Percentiles rank a stretch among this genome's conserved stretches.
phyloP scores from a whole-genome alignment of 106 monocot species.

The Platanthera zijinensis region DNA sequence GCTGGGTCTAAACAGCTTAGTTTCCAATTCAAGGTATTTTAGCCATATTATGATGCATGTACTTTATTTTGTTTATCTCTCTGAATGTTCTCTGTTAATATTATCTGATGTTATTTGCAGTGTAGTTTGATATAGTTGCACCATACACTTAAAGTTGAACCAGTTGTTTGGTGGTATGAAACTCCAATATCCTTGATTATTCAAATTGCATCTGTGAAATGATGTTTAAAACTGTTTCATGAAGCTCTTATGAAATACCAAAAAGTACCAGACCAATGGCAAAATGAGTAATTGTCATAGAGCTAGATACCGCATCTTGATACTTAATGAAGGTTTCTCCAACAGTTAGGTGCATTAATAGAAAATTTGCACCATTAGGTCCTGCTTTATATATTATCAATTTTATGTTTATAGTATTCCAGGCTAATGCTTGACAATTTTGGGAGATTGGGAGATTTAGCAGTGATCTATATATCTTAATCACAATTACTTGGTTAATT shows the following conservation, averaged over 20 bases:
- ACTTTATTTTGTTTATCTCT: not conserved
- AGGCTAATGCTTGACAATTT: not conserved
- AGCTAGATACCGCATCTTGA: not conserved
- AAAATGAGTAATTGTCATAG: not conserved
- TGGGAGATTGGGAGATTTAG: not conserved
- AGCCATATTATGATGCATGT: not conserved
- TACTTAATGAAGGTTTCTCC: not conserved
- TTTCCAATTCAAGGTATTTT: constrained; percentile 34
- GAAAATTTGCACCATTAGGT: not conserved
- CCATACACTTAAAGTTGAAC: not conserved
- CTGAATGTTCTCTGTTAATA: not conserved
- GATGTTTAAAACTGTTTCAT: not conserved
- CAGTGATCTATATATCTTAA: not conserved
- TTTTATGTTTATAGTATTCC: not conserved
- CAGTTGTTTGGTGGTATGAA: not conserved
- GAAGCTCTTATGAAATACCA: not conserved
- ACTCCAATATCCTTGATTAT: not conserved
- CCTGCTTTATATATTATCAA: too few relatives aligned
- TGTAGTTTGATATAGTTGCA: too few relatives aligned
- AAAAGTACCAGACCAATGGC: too few relatives aligned
- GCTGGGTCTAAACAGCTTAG: not conserved
- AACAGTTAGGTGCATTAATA: not conserved
- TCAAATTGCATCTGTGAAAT: not conserved
- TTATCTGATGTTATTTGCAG: too few relatives aligned
- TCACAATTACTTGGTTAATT: not conserved